phyloP scores from a whole-genome alignment of 2,329 filamentous ascomycete species.

The Geosmithia morbida region DNA sequence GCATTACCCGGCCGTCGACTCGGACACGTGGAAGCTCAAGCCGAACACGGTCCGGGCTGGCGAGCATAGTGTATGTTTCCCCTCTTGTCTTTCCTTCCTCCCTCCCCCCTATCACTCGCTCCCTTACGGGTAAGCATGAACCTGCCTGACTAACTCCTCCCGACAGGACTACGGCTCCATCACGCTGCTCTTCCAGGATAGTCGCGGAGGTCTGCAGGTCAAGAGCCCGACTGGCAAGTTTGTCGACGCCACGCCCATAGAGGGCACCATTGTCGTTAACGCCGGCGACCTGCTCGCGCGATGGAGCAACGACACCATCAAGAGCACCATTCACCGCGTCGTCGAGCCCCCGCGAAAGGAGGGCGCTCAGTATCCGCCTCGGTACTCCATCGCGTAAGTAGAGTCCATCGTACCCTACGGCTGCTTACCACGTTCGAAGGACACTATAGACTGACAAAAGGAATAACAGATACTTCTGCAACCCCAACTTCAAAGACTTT shows the following conservation, averaged over 20 bases:
- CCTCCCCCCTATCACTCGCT: too few species aligned
- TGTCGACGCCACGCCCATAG: constrained; percentile 71
- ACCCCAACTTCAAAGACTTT: constrained; percentile 60
- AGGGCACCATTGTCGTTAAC: constrained; percentile 73
- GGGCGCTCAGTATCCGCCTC: constrained; percentile 49
- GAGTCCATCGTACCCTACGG: not conserved
- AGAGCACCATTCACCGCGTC: constrained; percentile 79
- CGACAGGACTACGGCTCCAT: constrained; percentile 41
- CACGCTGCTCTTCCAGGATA: constrained; percentile 48
- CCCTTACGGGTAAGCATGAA: too few species aligned
- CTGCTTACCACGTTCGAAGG: too few species aligned
- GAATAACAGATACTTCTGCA: constrained; percentile 62
- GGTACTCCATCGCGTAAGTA: constrained; percentile 71
- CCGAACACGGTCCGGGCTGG: constrained; percentile 62
- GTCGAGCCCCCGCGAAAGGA: constrained; percentile 61
- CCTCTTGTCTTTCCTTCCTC: too few species aligned
- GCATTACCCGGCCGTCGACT: constrained; percentile 59
- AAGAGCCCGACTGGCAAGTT: constrained; percentile 62
- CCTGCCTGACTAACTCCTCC: not conserved
- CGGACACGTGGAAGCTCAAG: constrained; percentile 50
- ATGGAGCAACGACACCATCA: constrained; percentile 80
- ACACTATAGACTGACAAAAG: not conserved
- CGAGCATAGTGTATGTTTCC: constrained; percentile 45
- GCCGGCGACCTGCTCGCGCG: constrained; percentile 74
- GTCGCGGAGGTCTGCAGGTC: constrained; percentile 39